Evolutionary conservation across 2,329 filamentous ascomycete genomes (phyloP).

Genomic region (Epichloe sp.): DNA sequence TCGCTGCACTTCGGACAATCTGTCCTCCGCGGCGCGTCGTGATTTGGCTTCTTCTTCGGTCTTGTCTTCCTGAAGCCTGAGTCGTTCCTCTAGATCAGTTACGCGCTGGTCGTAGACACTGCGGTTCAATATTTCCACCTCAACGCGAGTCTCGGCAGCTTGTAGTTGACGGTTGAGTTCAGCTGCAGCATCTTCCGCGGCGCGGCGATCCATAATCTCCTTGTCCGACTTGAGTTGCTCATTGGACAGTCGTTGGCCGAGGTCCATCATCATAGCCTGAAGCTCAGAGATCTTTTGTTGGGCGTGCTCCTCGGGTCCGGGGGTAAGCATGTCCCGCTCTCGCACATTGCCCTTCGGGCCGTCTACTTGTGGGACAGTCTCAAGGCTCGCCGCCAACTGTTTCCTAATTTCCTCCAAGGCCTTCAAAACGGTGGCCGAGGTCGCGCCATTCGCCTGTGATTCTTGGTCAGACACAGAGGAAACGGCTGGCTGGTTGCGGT

Average conservation of each 20-base stretch:
- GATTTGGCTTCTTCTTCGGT: slow-evolving; percentile 50
- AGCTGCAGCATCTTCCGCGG: slow-evolving; percentile 38
- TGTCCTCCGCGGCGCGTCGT: slow-evolving; percentile 58
- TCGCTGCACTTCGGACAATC: slow-evolving; percentile 57
- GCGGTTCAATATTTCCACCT: slow-evolving; percentile 48
- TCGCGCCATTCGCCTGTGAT: slow-evolving; percentile 19
- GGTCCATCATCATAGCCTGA: slow-evolving; percentile 43
- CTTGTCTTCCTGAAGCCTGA: slow-evolving; percentile 48
- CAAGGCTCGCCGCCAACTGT: slow-evolving; percentile 21
- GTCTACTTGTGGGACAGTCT: slow-evolving; percentile 20
- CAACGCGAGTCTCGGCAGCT: slow-evolving; percentile 43
- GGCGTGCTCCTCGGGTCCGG: slow-evolving; percentile 37
- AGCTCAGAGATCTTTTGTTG: slow-evolving; percentile 44
- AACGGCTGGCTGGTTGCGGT: slow-evolving; percentile 25
- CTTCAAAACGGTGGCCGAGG: slow-evolving; percentile 44
- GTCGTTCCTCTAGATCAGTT: slow-evolving; percentile 54
- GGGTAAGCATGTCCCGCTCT: slow-evolving; percentile 36
- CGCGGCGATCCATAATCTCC: slow-evolving; percentile 34
- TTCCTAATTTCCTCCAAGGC: slow-evolving; percentile 52
- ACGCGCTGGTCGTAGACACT: slow-evolving; percentile 48
- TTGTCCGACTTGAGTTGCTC: slow-evolving; percentile 36
- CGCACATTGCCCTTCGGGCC: slow-evolving; percentile 36
- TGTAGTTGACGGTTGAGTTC: slow-evolving; percentile 43
- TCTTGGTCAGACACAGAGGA: slow-evolving; percentile 11
- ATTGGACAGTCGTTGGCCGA: slow-evolving; percentile 42